These are phyloP conservation scores for Fragosphaeria purpurea DNA, from an alignment of 2,329 filamentous ascomycete species.

Conservation along the genomic window DNA sequence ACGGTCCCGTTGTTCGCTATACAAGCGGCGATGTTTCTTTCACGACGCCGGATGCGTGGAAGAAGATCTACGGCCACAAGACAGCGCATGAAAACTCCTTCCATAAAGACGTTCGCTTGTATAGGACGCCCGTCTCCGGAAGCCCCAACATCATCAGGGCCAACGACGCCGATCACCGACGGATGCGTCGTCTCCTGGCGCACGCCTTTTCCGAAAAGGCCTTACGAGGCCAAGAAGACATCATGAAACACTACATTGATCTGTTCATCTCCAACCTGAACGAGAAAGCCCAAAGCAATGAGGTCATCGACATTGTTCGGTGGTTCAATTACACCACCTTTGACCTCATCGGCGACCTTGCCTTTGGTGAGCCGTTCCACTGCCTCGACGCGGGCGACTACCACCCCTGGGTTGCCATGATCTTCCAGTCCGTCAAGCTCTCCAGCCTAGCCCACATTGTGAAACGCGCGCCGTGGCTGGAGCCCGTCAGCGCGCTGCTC, in stretches of 20 bases:
- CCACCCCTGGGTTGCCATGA: slow-evolving; percentile 12
- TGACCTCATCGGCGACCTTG: slow-evolving; percentile 14
- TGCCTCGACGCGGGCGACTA: slow-evolving; percentile 8
- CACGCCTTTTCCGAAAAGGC: slow-evolving; percentile 20
- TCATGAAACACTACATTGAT: slow-evolving; percentile 13
- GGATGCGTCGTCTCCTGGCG: slow-evolving; percentile 16
- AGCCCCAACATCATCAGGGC: slow-evolving; percentile 1
- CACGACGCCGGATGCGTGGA: slow-evolving; percentile 22
- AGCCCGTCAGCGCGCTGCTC: slow-evolving; percentile 1
- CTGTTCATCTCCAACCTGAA: slow-evolving; percentile 13
- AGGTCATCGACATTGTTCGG: slow-evolving; percentile 13
- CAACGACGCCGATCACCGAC: slow-evolving; percentile 10
- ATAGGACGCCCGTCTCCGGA: background rate
- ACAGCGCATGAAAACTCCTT: background rate
- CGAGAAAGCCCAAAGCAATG: slow-evolving; percentile 9
- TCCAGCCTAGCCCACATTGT: background rate
- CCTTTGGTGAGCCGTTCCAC: slow-evolving; percentile 13
- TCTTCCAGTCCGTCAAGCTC: slow-evolving; percentile 7
- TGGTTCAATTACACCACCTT: slow-evolving; percentile 18
- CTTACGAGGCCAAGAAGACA: slow-evolving; percentile 16
- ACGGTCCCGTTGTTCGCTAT: slow-evolving; percentile 30
- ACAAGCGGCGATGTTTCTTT: slow-evolving; percentile 30
- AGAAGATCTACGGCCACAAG: slow-evolving; percentile 27
- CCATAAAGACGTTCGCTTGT: slow-evolving; percentile 1
- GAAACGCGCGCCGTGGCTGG: background rate